Evolutionary conservation across 2,329 filamentous ascomycete genomes (phyloP), one percentile per base, ranked within the genome.

Genomic region (Aspergillus luchuensis): DNA sequence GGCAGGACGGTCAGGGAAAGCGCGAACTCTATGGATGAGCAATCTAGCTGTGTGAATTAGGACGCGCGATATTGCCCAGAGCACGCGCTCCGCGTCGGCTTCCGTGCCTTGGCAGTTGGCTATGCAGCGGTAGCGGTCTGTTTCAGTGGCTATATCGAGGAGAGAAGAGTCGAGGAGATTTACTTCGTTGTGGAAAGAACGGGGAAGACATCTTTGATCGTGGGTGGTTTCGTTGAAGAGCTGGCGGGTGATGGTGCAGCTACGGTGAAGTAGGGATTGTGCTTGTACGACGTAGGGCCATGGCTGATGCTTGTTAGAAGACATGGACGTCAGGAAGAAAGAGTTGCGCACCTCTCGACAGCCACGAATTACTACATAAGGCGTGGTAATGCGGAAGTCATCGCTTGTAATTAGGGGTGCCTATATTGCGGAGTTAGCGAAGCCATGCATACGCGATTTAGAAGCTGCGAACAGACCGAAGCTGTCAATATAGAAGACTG

Each of bases 331-430:
- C 11, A 25, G 7, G 28, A n/a, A 11, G 4, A 19, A 55, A 1
- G 13, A 17, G 5, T 13, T 8, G 47, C 8, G 13, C 58, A 71
- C 69, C 63, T 71, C 68, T 4, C 59, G 50, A 15, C 49, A 57
- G 1, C 63, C 62, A 8, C 60, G 43, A 47, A 70, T 66, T 45
- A 57, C 58, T 6, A 68, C 65, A 56, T 61, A 68, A 0, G 65
- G 59, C 0, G 67, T 70, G 4, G 65, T 70, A 13, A 71, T 70
- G 13, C 69, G 60, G 30, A 55, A 52, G 41, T 71, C 69, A 28
- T 66, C 41, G 7, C 58, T 33, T 8, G 56, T 58, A 10, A 70
- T 56, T 11, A 70, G 59, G 13, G 69, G 69, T 1, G 62, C 47
- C 68, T 70, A 50, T 0, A 13, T 4, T n/a, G 4, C 41, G 10